Percentiles rank a stretch among this genome's conserved stretches.
Conservation (phyloP, 306 rosid species). For the Trifolium pratense region DNA sequence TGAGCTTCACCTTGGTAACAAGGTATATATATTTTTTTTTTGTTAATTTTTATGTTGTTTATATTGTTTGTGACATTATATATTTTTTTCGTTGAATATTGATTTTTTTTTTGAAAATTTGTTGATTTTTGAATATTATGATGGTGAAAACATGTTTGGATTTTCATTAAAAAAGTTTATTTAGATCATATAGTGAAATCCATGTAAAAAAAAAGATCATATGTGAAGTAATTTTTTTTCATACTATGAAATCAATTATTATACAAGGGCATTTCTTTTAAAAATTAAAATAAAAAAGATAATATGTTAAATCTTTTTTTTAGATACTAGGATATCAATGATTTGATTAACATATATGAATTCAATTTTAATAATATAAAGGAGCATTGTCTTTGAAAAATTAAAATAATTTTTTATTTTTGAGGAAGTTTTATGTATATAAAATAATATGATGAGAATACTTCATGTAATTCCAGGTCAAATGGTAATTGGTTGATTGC, state of each 20-base stretch:
- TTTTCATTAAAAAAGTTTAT: not conserved
- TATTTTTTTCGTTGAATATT: not conserved
- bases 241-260: too few relatives aligned
- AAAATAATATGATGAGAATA: too few relatives aligned
- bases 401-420: too few relatives aligned
- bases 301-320: too few relatives aligned
- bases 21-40: slow-evolving; percentile 45
- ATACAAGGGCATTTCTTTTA: too few relatives aligned
- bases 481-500: too few relatives aligned
- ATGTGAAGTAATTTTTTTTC: not conserved
- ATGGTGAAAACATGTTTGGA: not conserved
- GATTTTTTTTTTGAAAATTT: not conserved
- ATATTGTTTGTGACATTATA: not conserved
- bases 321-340: too few relatives aligned
- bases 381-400: not conserved
- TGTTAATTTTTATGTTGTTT: not conserved
- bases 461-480: too few relatives aligned
- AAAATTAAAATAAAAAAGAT: too few relatives aligned
- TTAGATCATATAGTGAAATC: not conserved
- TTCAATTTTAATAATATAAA: too few relatives aligned
- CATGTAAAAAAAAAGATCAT: too few relatives aligned
- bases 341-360: not conserved
- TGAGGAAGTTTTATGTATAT: too few relatives aligned
- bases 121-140: not conserved
- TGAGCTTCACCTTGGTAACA: slow-evolving; percentile 65